phyloP scores from a whole-genome alignment of 1,284 basidiomycete species.

The Sporisorium sorghi region DNA sequence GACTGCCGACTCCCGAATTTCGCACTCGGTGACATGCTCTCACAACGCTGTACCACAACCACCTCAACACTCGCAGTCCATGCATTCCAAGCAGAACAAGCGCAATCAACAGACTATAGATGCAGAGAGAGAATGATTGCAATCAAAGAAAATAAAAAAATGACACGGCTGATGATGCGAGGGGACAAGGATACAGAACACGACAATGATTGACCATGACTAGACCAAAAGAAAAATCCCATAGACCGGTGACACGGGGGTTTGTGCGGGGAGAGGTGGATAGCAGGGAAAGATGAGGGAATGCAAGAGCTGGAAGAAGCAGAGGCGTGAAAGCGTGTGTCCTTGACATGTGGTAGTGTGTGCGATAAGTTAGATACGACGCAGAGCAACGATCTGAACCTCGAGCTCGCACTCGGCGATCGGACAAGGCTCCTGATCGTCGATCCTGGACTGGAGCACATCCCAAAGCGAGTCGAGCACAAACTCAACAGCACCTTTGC shows the following conservation, averaged over 20 bases:
- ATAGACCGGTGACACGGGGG: conserved; percentile 13
- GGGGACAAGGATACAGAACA: conserved; percentile 15
- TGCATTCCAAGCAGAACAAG: background rate
- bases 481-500: conserved; percentile 69
- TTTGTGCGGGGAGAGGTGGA: background rate
- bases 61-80: background rate
- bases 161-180: conserved; percentile 3
- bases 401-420: conserved; percentile 69
- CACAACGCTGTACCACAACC: conserved; percentile 1
- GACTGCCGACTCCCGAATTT: conserved; percentile 16
- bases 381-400: conserved; percentile 68
- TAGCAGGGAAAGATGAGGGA: background rate
- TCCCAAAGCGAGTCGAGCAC: conserved; percentile 70
- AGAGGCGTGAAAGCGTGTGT: background rate
- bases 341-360: background rate
- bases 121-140: conserved; percentile 1
- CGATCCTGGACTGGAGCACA: conserved; percentile 61
- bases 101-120: background rate
- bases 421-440: conserved; percentile 32
- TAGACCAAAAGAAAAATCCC: conserved; percentile 12
- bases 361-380: conserved; percentile 40
- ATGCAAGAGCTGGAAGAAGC: background rate
- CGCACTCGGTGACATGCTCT: background rate
- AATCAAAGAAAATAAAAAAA: background rate
- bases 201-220: conserved; percentile 19